Evolutionary conservation across 306 rosid genomes (phyloP).

Genomic region (Luffa aegyptiaca): DNA sequence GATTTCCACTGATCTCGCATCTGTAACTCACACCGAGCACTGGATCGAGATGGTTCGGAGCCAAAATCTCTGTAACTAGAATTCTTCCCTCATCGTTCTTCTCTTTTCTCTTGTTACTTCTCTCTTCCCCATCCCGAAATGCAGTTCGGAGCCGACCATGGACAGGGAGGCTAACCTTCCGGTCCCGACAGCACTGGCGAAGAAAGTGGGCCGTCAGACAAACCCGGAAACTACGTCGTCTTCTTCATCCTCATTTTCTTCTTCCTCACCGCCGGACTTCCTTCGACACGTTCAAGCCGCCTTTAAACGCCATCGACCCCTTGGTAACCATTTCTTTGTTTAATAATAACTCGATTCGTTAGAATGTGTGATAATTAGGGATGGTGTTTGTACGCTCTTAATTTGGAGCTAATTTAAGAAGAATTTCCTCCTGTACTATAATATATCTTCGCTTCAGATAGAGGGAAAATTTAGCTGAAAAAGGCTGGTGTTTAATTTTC

Average conservation of each 20-base stretch:
- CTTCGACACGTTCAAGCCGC: constrained; percentile 46
- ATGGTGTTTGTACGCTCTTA: not conserved
- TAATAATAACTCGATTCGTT: constrained; percentile 1
- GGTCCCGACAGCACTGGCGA: constrained; percentile 13
- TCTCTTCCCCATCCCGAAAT: constrained; percentile 24
- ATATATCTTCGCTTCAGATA: not conserved
- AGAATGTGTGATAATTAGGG: not conserved
- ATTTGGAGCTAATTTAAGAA: not conserved
- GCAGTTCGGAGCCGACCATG: constrained; percentile 62
- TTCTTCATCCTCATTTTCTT: constrained; percentile 30
- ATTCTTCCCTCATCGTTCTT: not conserved
- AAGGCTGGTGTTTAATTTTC: not conserved
- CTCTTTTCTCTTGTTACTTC: not conserved
- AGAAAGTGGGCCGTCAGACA: constrained; percentile 22
- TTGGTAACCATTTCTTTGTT: constrained; percentile 22
- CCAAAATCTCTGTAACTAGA: not conserved
- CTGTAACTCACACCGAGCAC: not conserved
- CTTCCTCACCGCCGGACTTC: constrained; percentile 51
- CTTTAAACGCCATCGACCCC: constrained; percentile 50
- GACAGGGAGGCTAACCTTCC: constrained; percentile 85
- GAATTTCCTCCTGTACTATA: not conserved
- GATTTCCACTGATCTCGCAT: not conserved
- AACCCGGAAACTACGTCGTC: constrained; percentile 31
- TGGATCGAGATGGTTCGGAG: not conserved
- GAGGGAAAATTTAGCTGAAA: not conserved